Base-by-base conservation (phyloP, 305 asterid genomes). In the Salvia sclarea region DNA sequence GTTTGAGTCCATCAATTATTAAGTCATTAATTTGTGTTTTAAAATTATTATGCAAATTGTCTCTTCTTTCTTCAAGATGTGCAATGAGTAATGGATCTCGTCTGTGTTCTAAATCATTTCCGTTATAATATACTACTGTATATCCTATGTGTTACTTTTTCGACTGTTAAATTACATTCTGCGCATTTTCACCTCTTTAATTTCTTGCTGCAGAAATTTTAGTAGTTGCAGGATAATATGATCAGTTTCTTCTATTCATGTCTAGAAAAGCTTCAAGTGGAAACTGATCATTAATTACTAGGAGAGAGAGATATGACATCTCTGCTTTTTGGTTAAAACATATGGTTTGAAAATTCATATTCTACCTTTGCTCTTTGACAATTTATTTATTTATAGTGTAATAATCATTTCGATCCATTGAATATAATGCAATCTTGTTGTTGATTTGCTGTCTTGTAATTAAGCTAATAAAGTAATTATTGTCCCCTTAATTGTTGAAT, bases 331-430 rank as follows among this genome's bases (percentile, higher is more conserved):
- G 16, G 1, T 13, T 20, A 25, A 11, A 24, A 25, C 41, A 18
- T 31, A n/a, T 24, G 45, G 60, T 43, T 67, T 41, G 33, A 52
- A 60, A 62, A 28, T 40, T 45, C 22, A 61, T n/a, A n/a, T n/a
- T 64, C 60, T 20, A 35, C 17, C 52, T 48, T 41, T 14, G 22
- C 30, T 3, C 40, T 60, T 35, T 45, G 50, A 30, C 59, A 50
- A 47, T 49, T 54, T 56, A 18, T 63, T 53, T 52, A 47, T 49
- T 54, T 56, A 18, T 63, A 33, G 64, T 40, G 41, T 22, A 38
- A 63, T 33, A 40, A 61, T 43, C 61, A 14, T 33, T 16, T 33
- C 25, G 37, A 64, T 65, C 44, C 61, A 48, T 22, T 6, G 8
- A 22, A 54, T 18, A 17, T 18, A 17, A n/a, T 33, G 33, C 64